phyloP scores from a whole-genome alignment of 495 filamentous ascomycete genomes.

The Xylaria sp. region DNA sequence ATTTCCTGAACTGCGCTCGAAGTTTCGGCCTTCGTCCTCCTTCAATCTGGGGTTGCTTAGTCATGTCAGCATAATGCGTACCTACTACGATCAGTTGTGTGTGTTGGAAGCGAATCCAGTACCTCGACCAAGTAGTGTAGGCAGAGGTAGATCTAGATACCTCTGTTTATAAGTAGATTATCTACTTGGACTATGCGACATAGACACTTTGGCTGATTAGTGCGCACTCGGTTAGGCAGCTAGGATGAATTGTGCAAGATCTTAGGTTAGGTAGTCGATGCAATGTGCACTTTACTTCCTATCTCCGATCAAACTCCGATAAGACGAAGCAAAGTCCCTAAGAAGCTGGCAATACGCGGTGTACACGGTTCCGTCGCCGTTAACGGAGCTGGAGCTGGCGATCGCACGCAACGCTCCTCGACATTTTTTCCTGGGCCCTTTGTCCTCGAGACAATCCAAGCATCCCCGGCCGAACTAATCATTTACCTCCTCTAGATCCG shows the following conservation, averaged over 20 bases:
- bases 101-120: not conserved
- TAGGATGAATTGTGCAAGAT: conserved; percentile 8
- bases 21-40: not conserved
- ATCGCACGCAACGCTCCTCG: not conserved
- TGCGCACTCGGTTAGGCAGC: conserved; percentile 1
- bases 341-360: not conserved
- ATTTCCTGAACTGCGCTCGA: not conserved
- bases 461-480: not conserved
- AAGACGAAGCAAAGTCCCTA: conserved; percentile 2
- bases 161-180: too few relatives aligned
- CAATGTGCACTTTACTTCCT: not conserved
- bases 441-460: not conserved
- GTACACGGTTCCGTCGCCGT: conserved; percentile 9
- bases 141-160: not conserved
- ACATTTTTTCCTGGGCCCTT: not conserved
- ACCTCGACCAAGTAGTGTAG: not conserved
- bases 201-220: not conserved
- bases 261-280: too few relatives aligned
- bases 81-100: not conserved
- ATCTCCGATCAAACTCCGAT: conserved; percentile 27
- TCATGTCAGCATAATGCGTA: not conserved
- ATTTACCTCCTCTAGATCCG: not conserved
- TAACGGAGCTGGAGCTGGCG: conserved; percentile 16
- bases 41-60: not conserved
- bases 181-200: too few relatives aligned